These are phyloP conservation scores for Phytophthora chlamydospora DNA, from an alignment of 352 stramenopile genomes.

Conservation along the genomic window DNA sequence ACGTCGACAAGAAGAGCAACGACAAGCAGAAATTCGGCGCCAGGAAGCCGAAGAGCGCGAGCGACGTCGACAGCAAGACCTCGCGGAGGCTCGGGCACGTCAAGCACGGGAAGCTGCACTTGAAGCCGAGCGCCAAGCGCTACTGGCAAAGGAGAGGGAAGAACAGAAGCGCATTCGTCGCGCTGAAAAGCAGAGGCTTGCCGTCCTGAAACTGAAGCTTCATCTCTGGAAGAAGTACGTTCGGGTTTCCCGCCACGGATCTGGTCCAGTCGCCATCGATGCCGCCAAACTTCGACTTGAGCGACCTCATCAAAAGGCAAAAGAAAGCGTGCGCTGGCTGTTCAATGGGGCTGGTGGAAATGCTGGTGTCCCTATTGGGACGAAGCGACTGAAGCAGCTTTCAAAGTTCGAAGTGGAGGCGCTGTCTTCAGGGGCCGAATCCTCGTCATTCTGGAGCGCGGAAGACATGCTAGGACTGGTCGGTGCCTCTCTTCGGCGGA, in stretches of 20 bases:
- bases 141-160: constrained; percentile 54
- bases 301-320: constrained; percentile 47
- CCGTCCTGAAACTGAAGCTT: constrained; percentile 62
- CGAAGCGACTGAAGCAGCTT: constrained; percentile 34
- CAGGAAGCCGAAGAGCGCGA: constrained; percentile 50
- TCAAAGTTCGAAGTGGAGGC: constrained; percentile 6
- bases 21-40: constrained; percentile 40
- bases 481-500: constrained; percentile 28
- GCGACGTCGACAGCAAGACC: constrained; percentile 45
- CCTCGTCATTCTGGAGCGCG: constrained; percentile 32
- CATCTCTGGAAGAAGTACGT: constrained; percentile 73
- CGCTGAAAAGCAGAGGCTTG: constrained; percentile 55
- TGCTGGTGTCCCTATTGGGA: constrained; percentile 23
- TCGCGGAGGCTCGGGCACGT: constrained; percentile 49
- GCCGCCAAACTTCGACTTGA: constrained; percentile 39
- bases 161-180: constrained; percentile 36
- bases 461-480: constrained; percentile 49
- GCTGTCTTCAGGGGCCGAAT: constrained; percentile 21
- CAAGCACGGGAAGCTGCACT: constrained; percentile 45
- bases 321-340: constrained; percentile 53
- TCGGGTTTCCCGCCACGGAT: constrained; percentile 46
- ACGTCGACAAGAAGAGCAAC: constrained; percentile 40
- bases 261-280: constrained; percentile 49
- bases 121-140: constrained; percentile 54
- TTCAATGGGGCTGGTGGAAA: constrained; percentile 32